Percentiles rank a stretch among this genome's conserved stretches.
Evolutionary conservation across 2,329 filamentous ascomycete species (phyloP).

Genomic region (Ophiocordyceps sinensis): DNA sequence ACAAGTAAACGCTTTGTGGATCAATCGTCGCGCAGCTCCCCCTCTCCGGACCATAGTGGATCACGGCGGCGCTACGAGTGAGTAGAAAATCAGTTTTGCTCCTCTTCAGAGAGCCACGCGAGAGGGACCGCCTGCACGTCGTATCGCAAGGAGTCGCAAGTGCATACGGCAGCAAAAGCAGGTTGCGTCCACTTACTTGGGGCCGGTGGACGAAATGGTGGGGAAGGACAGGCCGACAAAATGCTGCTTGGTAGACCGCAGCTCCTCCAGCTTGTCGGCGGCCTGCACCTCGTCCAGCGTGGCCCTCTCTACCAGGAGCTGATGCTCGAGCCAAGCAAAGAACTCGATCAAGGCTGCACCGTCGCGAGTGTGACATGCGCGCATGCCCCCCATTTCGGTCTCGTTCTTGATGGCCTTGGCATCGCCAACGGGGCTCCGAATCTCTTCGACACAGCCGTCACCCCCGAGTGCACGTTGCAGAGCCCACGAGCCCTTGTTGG

Average conservation of each 20-base stretch:
- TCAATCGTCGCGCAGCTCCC: conserved; percentile 75
- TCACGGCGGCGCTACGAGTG: conserved; percentile 64
- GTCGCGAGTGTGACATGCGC: conserved; percentile 83
- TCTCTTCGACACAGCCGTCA: conserved; percentile 70
- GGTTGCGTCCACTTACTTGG: conserved; percentile 37
- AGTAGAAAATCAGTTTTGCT: background rate
- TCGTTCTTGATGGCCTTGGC: conserved; percentile 92
- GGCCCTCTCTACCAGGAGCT: conserved; percentile 59
- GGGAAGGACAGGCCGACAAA: conserved; percentile 89
- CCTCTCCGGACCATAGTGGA: conserved; percentile 84
- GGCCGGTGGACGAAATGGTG: conserved; percentile 87
- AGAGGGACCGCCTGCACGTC: too few relatives aligned
- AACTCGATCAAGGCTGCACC: conserved; percentile 83
- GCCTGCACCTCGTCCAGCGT: conserved; percentile 75
- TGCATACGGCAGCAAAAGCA: too few relatives aligned
- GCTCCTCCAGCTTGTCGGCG: conserved; percentile 77
- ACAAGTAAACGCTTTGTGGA: conserved; percentile 76
- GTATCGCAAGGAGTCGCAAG: too few relatives aligned
- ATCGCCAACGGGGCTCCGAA: conserved; percentile 75
- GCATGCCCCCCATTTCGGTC: conserved; percentile 81
- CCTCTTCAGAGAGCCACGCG: too few relatives aligned
- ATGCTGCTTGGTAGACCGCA: conserved; percentile 52
- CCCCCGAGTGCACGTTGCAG: conserved; percentile 76
- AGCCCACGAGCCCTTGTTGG: conserved; percentile 86
- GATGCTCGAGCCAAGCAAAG: conserved; percentile 92